phyloP scores from a whole-genome alignment of 2,329 filamentous ascomycete genomes.

The Periconia sp. region DNA sequence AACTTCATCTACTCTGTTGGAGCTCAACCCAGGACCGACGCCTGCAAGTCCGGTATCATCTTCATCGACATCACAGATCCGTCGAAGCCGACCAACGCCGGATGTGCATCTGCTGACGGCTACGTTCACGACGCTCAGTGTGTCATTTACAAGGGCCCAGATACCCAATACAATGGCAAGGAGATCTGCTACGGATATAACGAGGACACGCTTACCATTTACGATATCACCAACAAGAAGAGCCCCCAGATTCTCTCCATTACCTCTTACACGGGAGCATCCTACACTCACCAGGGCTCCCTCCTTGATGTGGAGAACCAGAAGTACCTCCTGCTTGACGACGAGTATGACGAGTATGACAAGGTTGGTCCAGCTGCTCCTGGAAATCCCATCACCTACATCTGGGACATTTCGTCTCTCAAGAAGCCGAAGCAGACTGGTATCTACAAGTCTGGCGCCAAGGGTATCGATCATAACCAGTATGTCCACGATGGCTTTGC shows the following conservation, averaged over 20 bases:
- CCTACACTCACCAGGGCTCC: slow-evolving; percentile 66
- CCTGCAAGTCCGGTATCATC: slow-evolving; percentile 62
- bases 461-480: slow-evolving; percentile 56
- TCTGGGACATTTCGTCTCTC: slow-evolving; percentile 46
- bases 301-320: slow-evolving; percentile 51
- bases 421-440: slow-evolving; percentile 49
- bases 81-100: slow-evolving; percentile 59
- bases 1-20: slow-evolving; percentile 49
- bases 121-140: slow-evolving; percentile 69
- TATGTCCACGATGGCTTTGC: slow-evolving; percentile 51
- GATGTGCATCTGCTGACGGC: slow-evolving; percentile 60
- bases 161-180: slow-evolving; percentile 53
- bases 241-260: slow-evolving; percentile 56
- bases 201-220: slow-evolving; percentile 60
- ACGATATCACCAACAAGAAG: slow-evolving; percentile 60
- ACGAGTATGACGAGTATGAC: slow-evolving; percentile 49
- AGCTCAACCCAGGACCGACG: slow-evolving; percentile 36
- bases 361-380: slow-evolving; percentile 37
- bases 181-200: slow-evolving; percentile 66
- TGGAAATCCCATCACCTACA: slow-evolving; percentile 47
- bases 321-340: slow-evolving; percentile 45
- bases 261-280: slow-evolving; percentile 62
- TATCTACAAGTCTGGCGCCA: slow-evolving; percentile 47
- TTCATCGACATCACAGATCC: slow-evolving; percentile 65
- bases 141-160: slow-evolving; percentile 61